Evolutionary conservation across 768 basidiomycete genomes (phyloP).

Genomic region (Suillus subalutaceus): DNA sequence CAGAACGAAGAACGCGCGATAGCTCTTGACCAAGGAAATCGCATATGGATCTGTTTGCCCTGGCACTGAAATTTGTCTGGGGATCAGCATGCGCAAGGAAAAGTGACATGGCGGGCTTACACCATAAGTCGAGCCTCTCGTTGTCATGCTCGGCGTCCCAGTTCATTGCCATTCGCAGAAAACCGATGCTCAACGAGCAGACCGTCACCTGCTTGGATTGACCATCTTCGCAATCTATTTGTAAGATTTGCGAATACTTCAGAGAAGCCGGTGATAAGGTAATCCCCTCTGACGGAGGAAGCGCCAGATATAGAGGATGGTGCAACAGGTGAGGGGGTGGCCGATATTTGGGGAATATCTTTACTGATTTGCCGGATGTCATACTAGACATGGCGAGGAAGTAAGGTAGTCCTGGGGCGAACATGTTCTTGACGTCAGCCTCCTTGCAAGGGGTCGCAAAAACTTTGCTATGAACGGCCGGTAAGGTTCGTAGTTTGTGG

Average conservation of each 20-base stretch:
- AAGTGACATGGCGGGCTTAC: not conserved
- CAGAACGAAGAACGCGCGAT: slow-evolving; percentile 23
- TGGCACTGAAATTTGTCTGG: slow-evolving; percentile 9
- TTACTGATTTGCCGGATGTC: slow-evolving; percentile 19
- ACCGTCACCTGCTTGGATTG: not conserved
- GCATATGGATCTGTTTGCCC: slow-evolving; percentile 20
- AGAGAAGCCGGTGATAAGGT: not conserved
- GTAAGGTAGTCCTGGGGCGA: slow-evolving; percentile 24
- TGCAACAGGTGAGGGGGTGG: not conserved
- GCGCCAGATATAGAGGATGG: not conserved
- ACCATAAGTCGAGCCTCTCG: not conserved
- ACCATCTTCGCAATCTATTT: not conserved
- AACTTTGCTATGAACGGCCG: slow-evolving; percentile 20
- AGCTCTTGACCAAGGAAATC: slow-evolving; percentile 15
- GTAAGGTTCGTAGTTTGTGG: slow-evolving; percentile 22
- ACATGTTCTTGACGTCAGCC: slow-evolving; percentile 19
- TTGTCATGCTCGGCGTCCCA: not conserved
- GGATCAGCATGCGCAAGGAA: not conserved
- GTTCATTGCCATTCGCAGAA: not conserved
- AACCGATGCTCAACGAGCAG: not conserved
- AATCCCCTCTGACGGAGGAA: not conserved
- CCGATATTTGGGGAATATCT: slow-evolving; percentile 17
- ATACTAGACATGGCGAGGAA: slow-evolving; percentile 16
- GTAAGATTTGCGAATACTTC: not conserved
- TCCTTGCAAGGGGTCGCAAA: slow-evolving; percentile 21